phyloP scores from a whole-genome alignment of 2,329 filamentous ascomycete species.

The Claviceps humidiphila region DNA sequence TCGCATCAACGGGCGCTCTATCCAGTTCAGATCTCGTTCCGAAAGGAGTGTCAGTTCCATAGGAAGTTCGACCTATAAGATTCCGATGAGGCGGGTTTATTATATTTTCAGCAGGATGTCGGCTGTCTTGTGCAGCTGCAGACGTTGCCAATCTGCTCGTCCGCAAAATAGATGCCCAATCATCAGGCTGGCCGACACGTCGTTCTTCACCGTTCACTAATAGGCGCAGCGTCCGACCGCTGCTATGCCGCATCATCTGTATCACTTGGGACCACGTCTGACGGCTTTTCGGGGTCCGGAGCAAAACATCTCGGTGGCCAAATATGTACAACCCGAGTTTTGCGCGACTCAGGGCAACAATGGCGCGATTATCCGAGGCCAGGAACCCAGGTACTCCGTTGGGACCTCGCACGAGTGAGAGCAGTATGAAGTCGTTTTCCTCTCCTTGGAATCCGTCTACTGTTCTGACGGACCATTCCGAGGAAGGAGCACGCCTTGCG shows the following conservation, averaged over 20 bases:
- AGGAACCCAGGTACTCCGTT: constrained; percentile 55
- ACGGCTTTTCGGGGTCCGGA: constrained; percentile 27
- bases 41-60: background rate
- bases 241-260: constrained; percentile 25
- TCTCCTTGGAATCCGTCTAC: constrained; percentile 88
- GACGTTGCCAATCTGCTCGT: constrained; percentile 3
- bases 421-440: constrained; percentile 70
- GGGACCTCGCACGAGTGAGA: constrained; percentile 70
- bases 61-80: background rate
- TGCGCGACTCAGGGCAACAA: constrained; percentile 54
- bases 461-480: constrained; percentile 52
- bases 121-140: background rate
- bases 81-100: background rate
- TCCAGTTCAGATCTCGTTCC: background rate
- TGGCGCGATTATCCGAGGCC: constrained; percentile 42
- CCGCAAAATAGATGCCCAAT: constrained; percentile 30
- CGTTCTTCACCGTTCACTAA: constrained; percentile 39
- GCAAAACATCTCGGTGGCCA: constrained; percentile 50
- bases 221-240: constrained; percentile 11
- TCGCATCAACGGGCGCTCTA: background rate
- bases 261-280: constrained; percentile 29
- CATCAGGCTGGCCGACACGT: constrained; percentile 36
- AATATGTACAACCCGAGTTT: constrained; percentile 74
- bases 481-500: constrained; percentile 7
- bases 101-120: background rate